phyloP scores from a whole-genome alignment of 768 basidiomycete species.

The Hericium coralloides region DNA sequence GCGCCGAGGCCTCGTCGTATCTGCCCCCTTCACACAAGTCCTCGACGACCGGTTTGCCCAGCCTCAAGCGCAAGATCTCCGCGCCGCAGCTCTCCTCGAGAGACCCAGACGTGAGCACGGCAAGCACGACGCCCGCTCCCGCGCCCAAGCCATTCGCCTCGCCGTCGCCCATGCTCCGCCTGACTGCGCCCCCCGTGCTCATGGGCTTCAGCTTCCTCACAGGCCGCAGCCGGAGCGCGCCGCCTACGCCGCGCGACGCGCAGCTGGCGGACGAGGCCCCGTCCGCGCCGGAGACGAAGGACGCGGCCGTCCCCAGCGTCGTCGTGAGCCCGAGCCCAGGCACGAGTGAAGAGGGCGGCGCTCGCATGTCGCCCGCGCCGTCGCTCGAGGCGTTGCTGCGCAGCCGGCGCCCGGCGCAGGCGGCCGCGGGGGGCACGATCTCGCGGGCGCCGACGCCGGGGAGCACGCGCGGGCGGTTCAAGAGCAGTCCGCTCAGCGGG shows the following conservation, averaged over 20 bases:
- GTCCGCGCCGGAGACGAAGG: neutral
- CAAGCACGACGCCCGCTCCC: neutral
- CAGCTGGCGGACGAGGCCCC: neutral
- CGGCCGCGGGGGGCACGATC: slow-evolving; percentile 12
- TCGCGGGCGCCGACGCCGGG: slow-evolving; percentile 1
- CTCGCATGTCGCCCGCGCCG: slow-evolving; percentile 34
- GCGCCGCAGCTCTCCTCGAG: slow-evolving; percentile 7
- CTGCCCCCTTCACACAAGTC: slow-evolving; percentile 17
- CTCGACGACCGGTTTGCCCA: neutral
- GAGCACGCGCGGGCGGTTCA: slow-evolving; percentile 52
- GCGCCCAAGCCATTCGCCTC: slow-evolving; percentile 5
- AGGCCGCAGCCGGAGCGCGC: slow-evolving; percentile 11
- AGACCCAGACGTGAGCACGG: neutral
- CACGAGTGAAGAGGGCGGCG: neutral
- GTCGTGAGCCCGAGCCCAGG: neutral
- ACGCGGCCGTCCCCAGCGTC: neutral
- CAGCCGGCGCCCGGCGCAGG: slow-evolving; percentile 38
- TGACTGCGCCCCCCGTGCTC: slow-evolving; percentile 6
- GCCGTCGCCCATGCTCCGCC: neutral
- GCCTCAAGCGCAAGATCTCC: slow-evolving; percentile 9
- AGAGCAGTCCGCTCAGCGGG: slow-evolving; percentile 62
- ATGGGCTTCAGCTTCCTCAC: slow-evolving; percentile 15
- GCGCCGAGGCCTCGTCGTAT: slow-evolving; percentile 19
- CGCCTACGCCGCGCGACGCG: slow-evolving; percentile 8
- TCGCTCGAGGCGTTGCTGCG: slow-evolving; percentile 62